Evolutionary conservation across 257 asterid species (phyloP).

Genomic region (Agastache rugosa): DNA sequence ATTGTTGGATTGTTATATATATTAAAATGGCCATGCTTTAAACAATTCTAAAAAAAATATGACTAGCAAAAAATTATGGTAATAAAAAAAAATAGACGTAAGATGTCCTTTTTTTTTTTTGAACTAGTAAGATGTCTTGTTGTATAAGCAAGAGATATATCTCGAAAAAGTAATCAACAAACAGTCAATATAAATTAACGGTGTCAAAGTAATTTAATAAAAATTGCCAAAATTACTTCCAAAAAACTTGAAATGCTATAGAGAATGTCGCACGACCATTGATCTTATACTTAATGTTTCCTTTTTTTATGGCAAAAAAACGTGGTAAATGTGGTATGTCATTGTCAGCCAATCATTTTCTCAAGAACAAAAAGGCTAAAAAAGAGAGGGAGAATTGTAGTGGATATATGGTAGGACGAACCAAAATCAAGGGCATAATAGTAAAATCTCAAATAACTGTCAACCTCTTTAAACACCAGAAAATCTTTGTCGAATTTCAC

Average conservation of each 20-base stretch:
- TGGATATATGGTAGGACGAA: neutral
- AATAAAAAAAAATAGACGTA: too few species aligned
- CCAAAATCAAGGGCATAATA: slow-evolving; percentile 34
- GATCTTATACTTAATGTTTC: neutral
- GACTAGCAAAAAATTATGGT: too few species aligned
- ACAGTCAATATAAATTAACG: neutral
- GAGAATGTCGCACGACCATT: neutral
- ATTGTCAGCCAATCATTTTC: slow-evolving; percentile 22
- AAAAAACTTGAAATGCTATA: slow-evolving; percentile 12
- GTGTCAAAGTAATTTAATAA: neutral
- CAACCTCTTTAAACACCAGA: slow-evolving; percentile 39
- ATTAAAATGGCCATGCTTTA: too few species aligned
- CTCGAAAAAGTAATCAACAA: neutral
- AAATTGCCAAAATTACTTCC: slow-evolving; percentile 11
- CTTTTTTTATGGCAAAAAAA: neutral
- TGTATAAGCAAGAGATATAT: too few species aligned
- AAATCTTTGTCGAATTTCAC: slow-evolving; percentile 31
- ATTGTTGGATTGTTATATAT: neutral
- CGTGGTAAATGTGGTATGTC: slow-evolving; percentile 23
- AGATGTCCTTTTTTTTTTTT: too few species aligned
- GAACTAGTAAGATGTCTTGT: too few species aligned
- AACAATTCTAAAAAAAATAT: too few species aligned
- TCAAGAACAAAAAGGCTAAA: slow-evolving; percentile 8
- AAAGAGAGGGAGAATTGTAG: too few species aligned
- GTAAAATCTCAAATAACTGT: slow-evolving; percentile 31